A percentile compares a stretch with the other conserved stretches of the same genome.
These are phyloP conservation scores for Jaltomata sinuosa DNA, from an alignment of 257 asterid species.

Conservation along the genomic window DNA sequence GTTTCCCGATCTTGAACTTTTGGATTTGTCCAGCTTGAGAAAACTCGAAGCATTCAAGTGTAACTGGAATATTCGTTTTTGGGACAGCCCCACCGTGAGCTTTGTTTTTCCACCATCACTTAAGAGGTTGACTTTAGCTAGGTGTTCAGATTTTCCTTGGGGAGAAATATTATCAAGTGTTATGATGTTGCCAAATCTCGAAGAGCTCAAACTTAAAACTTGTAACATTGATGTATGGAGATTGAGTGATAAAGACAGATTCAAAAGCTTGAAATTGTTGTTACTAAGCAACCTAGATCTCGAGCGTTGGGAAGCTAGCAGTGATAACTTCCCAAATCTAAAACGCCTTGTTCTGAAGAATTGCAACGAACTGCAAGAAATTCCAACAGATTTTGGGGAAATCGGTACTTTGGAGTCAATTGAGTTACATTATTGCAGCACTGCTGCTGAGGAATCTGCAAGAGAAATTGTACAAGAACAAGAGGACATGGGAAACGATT, in stretches of 20 bases:
- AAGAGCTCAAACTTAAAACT: neutral
- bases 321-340: neutral
- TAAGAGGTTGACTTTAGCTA: neutral
- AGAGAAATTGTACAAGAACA: neutral
- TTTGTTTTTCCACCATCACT: neutral
- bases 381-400: neutral
- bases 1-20: too few species aligned
- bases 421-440: neutral
- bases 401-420: neutral
- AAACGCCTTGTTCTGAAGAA: neutral
- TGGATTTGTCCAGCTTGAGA: neutral
- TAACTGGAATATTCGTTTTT: too few species aligned
- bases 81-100: too few species aligned
- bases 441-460: neutral
- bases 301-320: neutral
- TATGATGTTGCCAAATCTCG: neutral
- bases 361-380: rapidly evolving
- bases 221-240: neutral
- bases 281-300: rapidly evolving
- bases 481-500: neutral
- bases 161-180: neutral
- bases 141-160: rapidly evolving
- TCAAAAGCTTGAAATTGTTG: neutral
- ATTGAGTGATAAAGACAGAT: neutral
- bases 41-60: neutral